phyloP scores from a whole-genome alignment of 2,329 filamentous ascomycete genomes.

The Exophiala oligosperma region DNA sequence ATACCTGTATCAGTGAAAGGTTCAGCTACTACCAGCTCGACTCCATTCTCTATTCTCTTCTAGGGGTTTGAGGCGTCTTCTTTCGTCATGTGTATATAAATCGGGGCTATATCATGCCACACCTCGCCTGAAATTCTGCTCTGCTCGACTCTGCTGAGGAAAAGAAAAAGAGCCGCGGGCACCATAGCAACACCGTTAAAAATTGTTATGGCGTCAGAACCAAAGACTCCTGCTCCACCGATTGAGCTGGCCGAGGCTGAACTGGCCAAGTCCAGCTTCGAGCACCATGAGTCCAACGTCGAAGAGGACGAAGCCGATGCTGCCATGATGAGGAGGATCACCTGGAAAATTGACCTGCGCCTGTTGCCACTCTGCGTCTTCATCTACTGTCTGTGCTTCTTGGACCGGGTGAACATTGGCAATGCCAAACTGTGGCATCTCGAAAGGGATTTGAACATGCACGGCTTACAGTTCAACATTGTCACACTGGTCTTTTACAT shows the following conservation, averaged over 20 bases:
- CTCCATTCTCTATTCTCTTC: too few relatives aligned
- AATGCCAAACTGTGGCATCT: conserved; percentile 47
- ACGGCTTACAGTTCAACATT: conserved; percentile 63
- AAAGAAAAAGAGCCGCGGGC: too few relatives aligned
- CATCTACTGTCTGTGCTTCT: conserved; percentile 36
- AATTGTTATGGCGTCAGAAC: neutral
- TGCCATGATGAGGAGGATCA: neutral
- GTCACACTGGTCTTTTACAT: conserved; percentile 67
- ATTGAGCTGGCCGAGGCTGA: neutral
- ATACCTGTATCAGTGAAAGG: too few relatives aligned
- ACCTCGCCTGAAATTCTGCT: too few relatives aligned
- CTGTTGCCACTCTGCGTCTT: neutral
- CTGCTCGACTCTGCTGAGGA: too few relatives aligned
- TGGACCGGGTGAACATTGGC: conserved; percentile 47
- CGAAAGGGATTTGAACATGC: conserved; percentile 43
- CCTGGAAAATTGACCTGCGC: conserved; percentile 1
- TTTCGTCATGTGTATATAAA: too few relatives aligned
- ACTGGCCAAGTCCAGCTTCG: neutral
- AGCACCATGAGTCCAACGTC: neutral
- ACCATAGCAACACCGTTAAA: neutral
- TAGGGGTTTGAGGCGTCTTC: too few relatives aligned
- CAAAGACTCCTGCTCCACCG: neutral
- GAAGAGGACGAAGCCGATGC: neutral
- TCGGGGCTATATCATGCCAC: too few relatives aligned
- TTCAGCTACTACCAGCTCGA: too few relatives aligned